These are phyloP conservation scores for Hemisphaericaspora nanyangensis DNA, from an alignment of 805 yeast species.

Conservation along the genomic window DNA sequence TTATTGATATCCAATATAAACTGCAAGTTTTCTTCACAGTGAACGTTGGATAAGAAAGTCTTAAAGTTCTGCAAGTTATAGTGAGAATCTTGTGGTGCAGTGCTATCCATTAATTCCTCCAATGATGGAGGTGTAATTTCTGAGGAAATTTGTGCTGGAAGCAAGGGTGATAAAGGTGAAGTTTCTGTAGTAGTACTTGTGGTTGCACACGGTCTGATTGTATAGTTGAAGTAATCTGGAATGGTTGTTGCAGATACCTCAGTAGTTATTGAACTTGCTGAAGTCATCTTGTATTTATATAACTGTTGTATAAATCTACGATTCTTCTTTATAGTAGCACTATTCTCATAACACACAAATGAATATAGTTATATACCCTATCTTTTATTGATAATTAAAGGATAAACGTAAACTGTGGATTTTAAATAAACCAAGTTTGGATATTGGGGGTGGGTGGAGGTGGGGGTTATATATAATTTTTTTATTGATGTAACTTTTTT, in stretches of 20 bases:
- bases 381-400: no score
- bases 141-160: background rate
- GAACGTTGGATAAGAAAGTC: conserved; percentile 6
- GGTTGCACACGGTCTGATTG: background rate
- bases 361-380: no score
- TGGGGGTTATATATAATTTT: no score
- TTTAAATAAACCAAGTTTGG: no score
- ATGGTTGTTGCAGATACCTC: background rate
- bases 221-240: background rate
- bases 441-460: no score
- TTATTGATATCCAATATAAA: conserved; percentile 6
- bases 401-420: no score
- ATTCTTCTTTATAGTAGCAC: no score
- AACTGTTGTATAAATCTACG: no score
- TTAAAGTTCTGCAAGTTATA: conserved; percentile 1
- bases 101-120: conserved; percentile 3
- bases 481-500: background rate
- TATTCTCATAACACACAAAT: no score
- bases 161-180: conserved; percentile 1
- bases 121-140: conserved; percentile 3
- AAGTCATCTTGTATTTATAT: no score
- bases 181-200: background rate
- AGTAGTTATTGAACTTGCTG: background rate
- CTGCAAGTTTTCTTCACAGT: conserved; percentile 8
- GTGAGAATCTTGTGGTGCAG: background rate